These are phyloP conservation scores for Solanum hybrid DNA, from an alignment of 305 asterid species.

Conservation along the genomic window DNA sequence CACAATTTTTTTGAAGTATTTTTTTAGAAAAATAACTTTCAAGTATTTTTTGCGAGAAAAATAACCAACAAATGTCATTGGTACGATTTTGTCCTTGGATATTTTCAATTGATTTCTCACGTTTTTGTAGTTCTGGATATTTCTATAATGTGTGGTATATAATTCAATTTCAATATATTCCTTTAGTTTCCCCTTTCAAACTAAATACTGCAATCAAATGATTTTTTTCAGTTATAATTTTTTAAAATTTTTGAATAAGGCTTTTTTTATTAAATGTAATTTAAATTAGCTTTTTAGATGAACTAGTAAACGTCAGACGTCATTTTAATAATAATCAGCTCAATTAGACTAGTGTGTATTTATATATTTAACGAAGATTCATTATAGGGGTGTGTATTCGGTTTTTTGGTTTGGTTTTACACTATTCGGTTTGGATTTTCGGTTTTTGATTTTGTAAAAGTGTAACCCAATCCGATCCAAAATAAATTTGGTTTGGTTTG, in stretches of 20 bases:
- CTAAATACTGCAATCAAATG: not conserved
- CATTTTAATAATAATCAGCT: not conserved
- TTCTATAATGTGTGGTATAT: not conserved
- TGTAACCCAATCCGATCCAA: too few species aligned
- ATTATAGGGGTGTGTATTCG: too few species aligned
- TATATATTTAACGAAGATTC: not conserved
- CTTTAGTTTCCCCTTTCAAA: not conserved
- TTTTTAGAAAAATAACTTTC: not conserved
- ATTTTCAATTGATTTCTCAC: not conserved
- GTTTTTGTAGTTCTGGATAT: not conserved
- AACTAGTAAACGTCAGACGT: not conserved
- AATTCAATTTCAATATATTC: not conserved
- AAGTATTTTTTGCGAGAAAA: not conserved
- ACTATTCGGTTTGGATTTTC: too few species aligned
- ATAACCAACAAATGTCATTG: too few species aligned
- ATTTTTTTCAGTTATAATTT: not conserved
- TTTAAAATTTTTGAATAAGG: rapidly evolving
- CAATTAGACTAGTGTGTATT: not conserved
- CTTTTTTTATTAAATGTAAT: not conserved
- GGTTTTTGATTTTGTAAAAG: too few species aligned
- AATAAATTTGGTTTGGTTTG: too few species aligned
- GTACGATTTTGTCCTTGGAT: not conserved
- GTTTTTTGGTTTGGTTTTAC: too few species aligned
- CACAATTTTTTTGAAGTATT: not conserved
- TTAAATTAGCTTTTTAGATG: not conserved